Evolutionary conservation across 2,329 filamentous ascomycete genomes (phyloP).

Genomic region (Colletotrichum eleusines): DNA sequence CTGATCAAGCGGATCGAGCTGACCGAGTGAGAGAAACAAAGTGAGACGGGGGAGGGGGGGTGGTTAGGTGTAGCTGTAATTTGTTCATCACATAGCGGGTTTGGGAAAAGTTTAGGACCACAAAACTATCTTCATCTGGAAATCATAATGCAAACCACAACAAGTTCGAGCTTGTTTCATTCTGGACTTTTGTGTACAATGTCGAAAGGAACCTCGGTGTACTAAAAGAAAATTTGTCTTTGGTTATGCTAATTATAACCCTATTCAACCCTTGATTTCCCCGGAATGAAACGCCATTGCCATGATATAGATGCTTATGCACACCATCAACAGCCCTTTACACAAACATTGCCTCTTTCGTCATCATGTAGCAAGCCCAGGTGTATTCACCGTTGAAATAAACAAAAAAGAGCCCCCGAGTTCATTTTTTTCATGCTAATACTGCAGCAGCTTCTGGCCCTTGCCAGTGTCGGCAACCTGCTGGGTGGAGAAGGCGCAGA

Average conservation of each 20-base stretch:
- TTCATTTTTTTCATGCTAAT: slow-evolving; percentile 34
- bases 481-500: slow-evolving; percentile 87
- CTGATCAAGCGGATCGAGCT: slow-evolving; percentile 76
- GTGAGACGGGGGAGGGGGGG: not conserved
- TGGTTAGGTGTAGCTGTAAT: not conserved
- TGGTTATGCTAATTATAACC: slow-evolving; percentile 33
- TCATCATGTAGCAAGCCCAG: slow-evolving; percentile 18
- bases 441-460: slow-evolving; percentile 53
- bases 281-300: slow-evolving; percentile 49
- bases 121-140: not conserved
- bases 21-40: slow-evolving; percentile 40
- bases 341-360: slow-evolving; percentile 21
- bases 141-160: slow-evolving; percentile 6
- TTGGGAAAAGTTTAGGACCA: slow-evolving; percentile 7
- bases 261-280: slow-evolving; percentile 40
- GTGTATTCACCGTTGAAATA: slow-evolving; percentile 1
- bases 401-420: not conserved
- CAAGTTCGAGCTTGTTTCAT: not conserved
- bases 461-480: slow-evolving; percentile 63
- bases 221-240: slow-evolving; percentile 30
- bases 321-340: slow-evolving; percentile 34
- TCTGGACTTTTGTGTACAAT: not conserved
- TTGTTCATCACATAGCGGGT: slow-evolving; percentile 15
- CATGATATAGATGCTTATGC: slow-evolving; percentile 55
- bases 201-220: not conserved